Base-by-base conservation (phyloP, 202 grass and related monocot genomes). In the Elaeis oleifera region DNA sequence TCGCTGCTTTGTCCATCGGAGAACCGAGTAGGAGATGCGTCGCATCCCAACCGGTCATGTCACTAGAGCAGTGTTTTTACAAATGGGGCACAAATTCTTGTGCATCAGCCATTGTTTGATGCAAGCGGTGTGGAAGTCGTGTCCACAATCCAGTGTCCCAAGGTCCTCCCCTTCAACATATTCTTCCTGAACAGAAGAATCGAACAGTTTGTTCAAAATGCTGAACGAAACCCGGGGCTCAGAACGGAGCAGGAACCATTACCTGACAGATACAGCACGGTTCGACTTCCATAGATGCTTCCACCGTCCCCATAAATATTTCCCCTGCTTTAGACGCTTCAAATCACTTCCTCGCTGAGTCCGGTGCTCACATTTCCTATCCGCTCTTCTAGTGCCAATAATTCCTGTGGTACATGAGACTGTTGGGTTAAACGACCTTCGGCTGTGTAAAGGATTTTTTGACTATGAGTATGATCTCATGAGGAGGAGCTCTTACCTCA, bases 61-160 rank as follows among this genome's bases (percentile, higher is more conserved):
- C 36, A 44, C 3, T 44, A 99, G 77, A 54, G 77, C 94, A 54
- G 82, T 75, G 24, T 84, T 76, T 82, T 99, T 99, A 74, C 94
- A 99, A 56, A 99, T 86, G 22, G 94, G 94, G 71, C 94, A 99
- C n/a, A 83, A 49, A 23, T 99, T 99, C 74, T 92, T 99, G 71
- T 89, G 84, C 54, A 76, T 76, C 19, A 99, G 55, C 94, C 94
- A 99, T 68, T 99, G 77, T 65, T 99, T 99, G 65, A 99, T 99
- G 80, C 94, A 99, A 0, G 61, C 51, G 0, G 81, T 66, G 69
- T 99, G 94, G 68, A 99, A 99, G 39, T 92, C 80, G 67, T 99
- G 94, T 22, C 94, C 85, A 39, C 94, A 99, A 11, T 83, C 72
- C 19, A 99, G 68, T 54, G 77, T 71, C 16, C 94, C 94, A 51